A percentile compares a stretch with the other conserved stretches of the same genome.
Conservation (phyloP, 2,329 filamentous ascomycete genomes). For the Alternaria triticina region DNA sequence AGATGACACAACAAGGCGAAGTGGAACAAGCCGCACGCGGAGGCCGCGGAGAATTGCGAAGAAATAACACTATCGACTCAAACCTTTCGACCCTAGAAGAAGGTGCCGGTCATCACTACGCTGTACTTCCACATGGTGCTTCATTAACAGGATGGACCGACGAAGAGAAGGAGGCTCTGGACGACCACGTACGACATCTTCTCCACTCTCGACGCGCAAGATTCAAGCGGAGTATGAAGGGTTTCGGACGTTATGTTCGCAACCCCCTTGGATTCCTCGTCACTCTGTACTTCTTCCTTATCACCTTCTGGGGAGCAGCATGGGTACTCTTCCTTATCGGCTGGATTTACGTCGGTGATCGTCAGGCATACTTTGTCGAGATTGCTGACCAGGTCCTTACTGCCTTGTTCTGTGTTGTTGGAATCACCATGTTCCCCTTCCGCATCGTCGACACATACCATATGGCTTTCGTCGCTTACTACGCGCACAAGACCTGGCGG, state of each 20-base stretch:
- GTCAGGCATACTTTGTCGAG: slow-evolving; percentile 67
- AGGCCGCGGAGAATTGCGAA: slow-evolving; percentile 17
- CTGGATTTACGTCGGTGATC: slow-evolving; percentile 80
- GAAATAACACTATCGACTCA: slow-evolving; percentile 38
- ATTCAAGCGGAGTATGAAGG: slow-evolving; percentile 79
- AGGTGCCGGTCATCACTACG: slow-evolving; percentile 69
- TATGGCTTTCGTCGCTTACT: slow-evolving; percentile 79
- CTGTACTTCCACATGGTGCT: slow-evolving; percentile 77
- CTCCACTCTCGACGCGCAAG: slow-evolving; percentile 79
- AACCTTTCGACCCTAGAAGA: slow-evolving; percentile 44
- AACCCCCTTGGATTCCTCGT: slow-evolving; percentile 79
- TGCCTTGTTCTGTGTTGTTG: slow-evolving; percentile 67
- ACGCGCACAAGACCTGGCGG: slow-evolving; percentile 70
- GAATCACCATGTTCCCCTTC: slow-evolving; percentile 71
- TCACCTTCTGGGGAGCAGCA: slow-evolving; percentile 82
- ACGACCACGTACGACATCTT: slow-evolving; percentile 87
- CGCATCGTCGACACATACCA: slow-evolving; percentile 84
- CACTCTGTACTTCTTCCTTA: slow-evolving; percentile 84
- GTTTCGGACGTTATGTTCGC: slow-evolving; percentile 79
- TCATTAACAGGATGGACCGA: slow-evolving; percentile 76
- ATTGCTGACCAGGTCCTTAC: slow-evolving; percentile 65
- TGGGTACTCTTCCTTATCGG: slow-evolving; percentile 90
- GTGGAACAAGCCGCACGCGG: slow-evolving; percentile 20
- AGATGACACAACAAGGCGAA: slow-evolving; percentile 26
- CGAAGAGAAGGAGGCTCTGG: slow-evolving; percentile 75